Base-by-base conservation (phyloP, 2,329 filamentous ascomycete genomes). In the Metarhizium sp. region DNA sequence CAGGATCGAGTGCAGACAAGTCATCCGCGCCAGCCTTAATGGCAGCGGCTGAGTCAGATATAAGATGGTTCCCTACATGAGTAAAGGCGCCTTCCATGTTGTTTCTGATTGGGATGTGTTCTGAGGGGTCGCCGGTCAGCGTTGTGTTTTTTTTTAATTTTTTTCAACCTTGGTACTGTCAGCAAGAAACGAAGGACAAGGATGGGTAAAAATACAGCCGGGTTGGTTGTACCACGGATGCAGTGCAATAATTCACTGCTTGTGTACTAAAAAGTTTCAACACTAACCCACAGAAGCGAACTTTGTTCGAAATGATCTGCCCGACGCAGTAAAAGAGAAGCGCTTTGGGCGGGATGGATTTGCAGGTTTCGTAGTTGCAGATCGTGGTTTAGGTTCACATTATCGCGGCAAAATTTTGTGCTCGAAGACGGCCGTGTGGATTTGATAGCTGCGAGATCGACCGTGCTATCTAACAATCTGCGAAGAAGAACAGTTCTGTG, bases 21-120 rank as follows among this genome's bases (percentile, higher is more conserved):
- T 84, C 84, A 73, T 95, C 90, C 66, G 88, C 84, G 65, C 83
- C 87, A 61, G 91, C 91, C 66, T 95, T 95, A 72, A 96, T 96
- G 59, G 87, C 89, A 58, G 87, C 85, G 54, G 86, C 88, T 53
- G 87, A 90, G 73, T 92, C 88, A 66, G 88, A 91, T 67, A 94
- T 85, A 63, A 92, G 77, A 73, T 92, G 87, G 74, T 94, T 95
- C 66, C 87, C 88, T 66, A 92, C 83, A 73, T 94, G 87, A 59
- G 87, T 92, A 70, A 95, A 95, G 63, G 90, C 88, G 69, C 87
- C 88, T 77, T 94, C 89, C 89, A 94, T 92, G 63, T 63, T 76
- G 66, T 55, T 54, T 51, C 36, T 16, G 14, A 56, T 55, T 48
- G 54, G 50, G 57, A 61, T 59, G 45, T 51, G 55, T 54, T 60